These are phyloP conservation scores for Petasospora fabianii DNA, from an alignment of 1,139 yeast species.

Conservation along the genomic window DNA sequence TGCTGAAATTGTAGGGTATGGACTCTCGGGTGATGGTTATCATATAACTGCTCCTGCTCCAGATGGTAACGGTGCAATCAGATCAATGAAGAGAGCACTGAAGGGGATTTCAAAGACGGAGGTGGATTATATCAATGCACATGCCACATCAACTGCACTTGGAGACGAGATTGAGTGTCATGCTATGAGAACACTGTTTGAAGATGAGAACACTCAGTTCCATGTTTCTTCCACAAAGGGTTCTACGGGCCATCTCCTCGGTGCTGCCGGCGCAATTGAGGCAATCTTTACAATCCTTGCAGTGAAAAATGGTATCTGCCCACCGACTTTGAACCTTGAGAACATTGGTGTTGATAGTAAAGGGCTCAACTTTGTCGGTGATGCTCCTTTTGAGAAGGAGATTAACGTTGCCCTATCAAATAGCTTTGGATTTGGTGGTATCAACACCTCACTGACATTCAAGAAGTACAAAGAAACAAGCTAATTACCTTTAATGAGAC, in stretches of 20 bases:
- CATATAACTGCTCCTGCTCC: constrained; percentile 91
- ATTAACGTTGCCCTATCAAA: constrained; percentile 70
- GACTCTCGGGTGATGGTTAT: constrained; percentile 85
- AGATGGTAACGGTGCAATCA: constrained; percentile 78
- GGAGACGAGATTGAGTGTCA: constrained; percentile 88
- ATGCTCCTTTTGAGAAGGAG: constrained; percentile 34
- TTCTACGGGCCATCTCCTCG: constrained; percentile 87
- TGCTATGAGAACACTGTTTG: constrained; percentile 62
- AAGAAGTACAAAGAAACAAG: too few species aligned
- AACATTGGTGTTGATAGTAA: constrained; percentile 43
- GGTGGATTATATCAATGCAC: constrained; percentile 86
- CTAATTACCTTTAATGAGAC: too few species aligned
- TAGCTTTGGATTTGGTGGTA: constrained; percentile 98
- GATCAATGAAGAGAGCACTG: constrained; percentile 80
- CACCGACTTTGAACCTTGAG: constrained; percentile 77
- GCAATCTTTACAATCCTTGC: constrained; percentile 76
- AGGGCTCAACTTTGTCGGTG: constrained; percentile 61
- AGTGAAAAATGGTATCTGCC: constrained; percentile 51
- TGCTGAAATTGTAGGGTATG: constrained; percentile 84
- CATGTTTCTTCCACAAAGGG: constrained; percentile 85
- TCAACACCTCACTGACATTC: constrained; percentile 70
- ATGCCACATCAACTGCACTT: constrained; percentile 87
- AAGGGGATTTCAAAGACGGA: constrained; percentile 37
- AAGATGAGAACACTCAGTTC: constrained; percentile 29
- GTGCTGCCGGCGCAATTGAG: constrained; percentile 96